Percentiles rank a stretch among this genome's conserved stretches.
Conservation (phyloP, 305 asterid genomes). For the Fraxinus platypoda region DNA sequence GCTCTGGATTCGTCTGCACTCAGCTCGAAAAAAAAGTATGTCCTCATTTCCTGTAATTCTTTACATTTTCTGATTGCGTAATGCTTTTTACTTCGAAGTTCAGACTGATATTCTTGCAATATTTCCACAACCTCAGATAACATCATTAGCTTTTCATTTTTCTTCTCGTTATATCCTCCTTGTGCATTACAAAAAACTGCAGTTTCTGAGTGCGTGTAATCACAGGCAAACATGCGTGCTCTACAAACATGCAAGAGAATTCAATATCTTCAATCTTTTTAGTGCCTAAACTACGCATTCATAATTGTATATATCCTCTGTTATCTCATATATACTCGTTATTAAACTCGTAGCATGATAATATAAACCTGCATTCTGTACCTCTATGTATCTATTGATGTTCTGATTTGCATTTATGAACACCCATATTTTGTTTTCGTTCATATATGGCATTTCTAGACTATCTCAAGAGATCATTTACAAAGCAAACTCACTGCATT, state of each 20-base stretch:
- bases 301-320: neutral
- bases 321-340: neutral
- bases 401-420: neutral
- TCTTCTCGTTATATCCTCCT: neutral
- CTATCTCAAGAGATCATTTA: neutral
- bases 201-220: neutral
- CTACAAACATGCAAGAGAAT: neutral
- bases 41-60: neutral
- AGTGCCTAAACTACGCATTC: neutral
- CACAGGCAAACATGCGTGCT: neutral
- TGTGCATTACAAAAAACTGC: neutral
- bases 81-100: neutral
- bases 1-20: conserved; percentile 75
- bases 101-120: neutral
- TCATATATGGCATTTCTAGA: neutral
- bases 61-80: neutral
- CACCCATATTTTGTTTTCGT: neutral
- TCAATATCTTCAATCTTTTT: neutral
- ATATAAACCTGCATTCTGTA: neutral
- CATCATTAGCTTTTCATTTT: neutral
- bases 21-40: conserved; percentile 75
- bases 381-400: neutral
- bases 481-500: neutral
- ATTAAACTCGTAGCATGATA: neutral
- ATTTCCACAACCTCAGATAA: neutral